A percentile compares a stretch with the other conserved stretches of the same genome.
Conservation (phyloP, 2,329 filamentous ascomycete species). For the Aspergillus pseudoterreus region DNA sequence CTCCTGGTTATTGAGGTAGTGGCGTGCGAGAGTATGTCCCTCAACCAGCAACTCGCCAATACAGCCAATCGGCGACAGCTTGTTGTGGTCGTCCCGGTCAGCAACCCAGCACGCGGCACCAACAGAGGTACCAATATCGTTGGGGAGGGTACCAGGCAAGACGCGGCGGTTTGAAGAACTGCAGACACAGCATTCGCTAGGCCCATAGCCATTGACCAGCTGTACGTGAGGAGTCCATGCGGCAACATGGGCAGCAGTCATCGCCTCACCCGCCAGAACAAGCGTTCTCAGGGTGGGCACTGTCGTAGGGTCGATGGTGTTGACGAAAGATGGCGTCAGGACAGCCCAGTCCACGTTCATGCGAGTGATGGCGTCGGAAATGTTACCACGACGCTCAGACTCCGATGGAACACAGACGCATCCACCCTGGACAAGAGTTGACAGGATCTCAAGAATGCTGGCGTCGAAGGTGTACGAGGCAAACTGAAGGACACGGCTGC, state of each 20-base stretch:
- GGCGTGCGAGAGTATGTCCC: constrained; percentile 27
- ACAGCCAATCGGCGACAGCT: constrained; percentile 13
- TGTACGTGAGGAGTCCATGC: neutral
- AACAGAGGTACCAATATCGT: constrained; percentile 13
- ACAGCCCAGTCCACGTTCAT: constrained; percentile 3
- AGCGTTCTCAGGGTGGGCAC: constrained; percentile 1
- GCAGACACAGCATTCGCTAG: neutral
- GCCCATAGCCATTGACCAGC: constrained; percentile 1
- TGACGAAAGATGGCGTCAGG: constrained; percentile 7
- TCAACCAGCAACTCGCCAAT: constrained; percentile 25
- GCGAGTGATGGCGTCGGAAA: constrained; percentile 41
- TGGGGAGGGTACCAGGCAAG: neutral
- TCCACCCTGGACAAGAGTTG: constrained; percentile 14
- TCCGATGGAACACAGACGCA: constrained; percentile 47
- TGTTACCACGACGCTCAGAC: constrained; percentile 40
- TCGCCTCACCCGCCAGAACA: constrained; percentile 3
- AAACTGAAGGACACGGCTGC: constrained; percentile 40
- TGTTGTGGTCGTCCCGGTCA: constrained; percentile 23
- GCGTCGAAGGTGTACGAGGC: constrained; percentile 37
- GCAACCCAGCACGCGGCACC: constrained; percentile 22
- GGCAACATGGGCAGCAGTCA: neutral
- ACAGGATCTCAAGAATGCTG: constrained; percentile 22
- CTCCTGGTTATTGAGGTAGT: constrained; percentile 28
- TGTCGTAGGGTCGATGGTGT: neutral
- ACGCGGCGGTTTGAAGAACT: neutral